Evolutionary conservation across 345 rosid species (phyloP).

Genomic region (Camelina sativa): DNA sequence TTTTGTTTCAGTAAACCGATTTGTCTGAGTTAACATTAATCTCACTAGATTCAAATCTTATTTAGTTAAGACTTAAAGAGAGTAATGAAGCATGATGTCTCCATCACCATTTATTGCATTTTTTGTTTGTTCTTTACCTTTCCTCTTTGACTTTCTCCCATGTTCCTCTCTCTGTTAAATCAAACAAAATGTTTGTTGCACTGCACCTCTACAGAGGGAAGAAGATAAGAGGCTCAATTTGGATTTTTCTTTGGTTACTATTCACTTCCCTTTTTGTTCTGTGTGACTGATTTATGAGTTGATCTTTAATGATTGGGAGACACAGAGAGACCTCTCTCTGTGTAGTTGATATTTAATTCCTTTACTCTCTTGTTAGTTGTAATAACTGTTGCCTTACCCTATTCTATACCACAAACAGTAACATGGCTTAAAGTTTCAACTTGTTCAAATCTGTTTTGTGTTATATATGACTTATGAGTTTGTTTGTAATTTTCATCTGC

Average conservation of each 20-base stretch:
- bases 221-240: constrained; percentile 41
- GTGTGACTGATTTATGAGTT: constrained; percentile 26
- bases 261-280: constrained; percentile 40
- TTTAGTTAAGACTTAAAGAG: not conserved
- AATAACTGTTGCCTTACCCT: constrained; percentile 34
- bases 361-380: constrained; percentile 34
- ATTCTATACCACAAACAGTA: constrained; percentile 29
- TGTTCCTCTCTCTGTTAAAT: constrained; percentile 31
- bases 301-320: constrained; percentile 32
- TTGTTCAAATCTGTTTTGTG: not conserved
- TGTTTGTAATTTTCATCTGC: constrained; percentile 39
- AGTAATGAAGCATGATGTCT: constrained; percentile 31
- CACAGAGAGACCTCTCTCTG: constrained; percentile 15
- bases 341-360: constrained; percentile 30
- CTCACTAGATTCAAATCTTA: not conserved
- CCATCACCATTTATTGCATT: constrained; percentile 44
- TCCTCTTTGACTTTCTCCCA: constrained; percentile 45
- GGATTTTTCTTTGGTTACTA: constrained; percentile 30
- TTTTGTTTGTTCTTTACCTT: constrained; percentile 32
- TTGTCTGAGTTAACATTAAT: constrained; percentile 16
- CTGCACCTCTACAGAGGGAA: not conserved
- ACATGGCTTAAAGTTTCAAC: constrained; percentile 21
- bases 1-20: not conserved
- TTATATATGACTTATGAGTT: constrained; percentile 6
- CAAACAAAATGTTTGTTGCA: constrained; percentile 10